A percentile compares a stretch with the other conserved stretches of the same genome.
These are phyloP conservation scores for Cavenderia fasciculata DNA, from an alignment of 78 protist species.

Conservation along the genomic window DNA sequence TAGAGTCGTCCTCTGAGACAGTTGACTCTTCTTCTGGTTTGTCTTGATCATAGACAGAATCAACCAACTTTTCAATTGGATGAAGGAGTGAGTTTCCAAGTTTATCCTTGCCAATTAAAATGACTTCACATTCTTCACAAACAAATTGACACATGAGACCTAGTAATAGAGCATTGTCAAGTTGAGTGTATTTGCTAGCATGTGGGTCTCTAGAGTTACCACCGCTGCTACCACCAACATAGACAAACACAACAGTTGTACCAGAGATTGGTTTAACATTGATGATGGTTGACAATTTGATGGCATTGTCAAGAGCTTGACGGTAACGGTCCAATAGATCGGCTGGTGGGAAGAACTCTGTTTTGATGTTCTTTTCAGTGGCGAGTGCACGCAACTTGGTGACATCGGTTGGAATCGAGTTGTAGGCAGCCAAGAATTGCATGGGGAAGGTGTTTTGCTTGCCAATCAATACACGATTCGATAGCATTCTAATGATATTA, in stretches of 20 bases:
- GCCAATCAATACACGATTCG: slow-evolving; percentile 77
- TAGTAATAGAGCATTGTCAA: slow-evolving; percentile 75
- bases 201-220: background rate
- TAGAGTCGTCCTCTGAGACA: no score
- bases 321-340: slow-evolving; percentile 66
- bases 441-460: slow-evolving; percentile 84
- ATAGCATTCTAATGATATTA: slow-evolving; percentile 35
- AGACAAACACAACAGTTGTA: slow-evolving; percentile 72
- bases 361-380: slow-evolving; percentile 42
- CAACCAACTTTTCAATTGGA: slow-evolving; percentile 8
- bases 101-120: slow-evolving; percentile 27
- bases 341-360: slow-evolving; percentile 24
- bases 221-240: background rate
- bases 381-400: slow-evolving; percentile 42
- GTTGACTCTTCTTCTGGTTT: no score
- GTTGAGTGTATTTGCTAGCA: slow-evolving; percentile 25
- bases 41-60: no score
- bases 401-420: slow-evolving; percentile 69
- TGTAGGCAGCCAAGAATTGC: slow-evolving; percentile 88
- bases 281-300: slow-evolving; percentile 79
- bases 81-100: background rate
- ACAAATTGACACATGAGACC: slow-evolving; percentile 88
- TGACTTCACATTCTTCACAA: slow-evolving; percentile 86
- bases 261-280: slow-evolving; percentile 91
- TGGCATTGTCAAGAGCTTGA: slow-evolving; percentile 80